Evolutionary conservation across 2,329 filamentous ascomycete genomes (phyloP).

Genomic region (Canariomyces notabilis): DNA sequence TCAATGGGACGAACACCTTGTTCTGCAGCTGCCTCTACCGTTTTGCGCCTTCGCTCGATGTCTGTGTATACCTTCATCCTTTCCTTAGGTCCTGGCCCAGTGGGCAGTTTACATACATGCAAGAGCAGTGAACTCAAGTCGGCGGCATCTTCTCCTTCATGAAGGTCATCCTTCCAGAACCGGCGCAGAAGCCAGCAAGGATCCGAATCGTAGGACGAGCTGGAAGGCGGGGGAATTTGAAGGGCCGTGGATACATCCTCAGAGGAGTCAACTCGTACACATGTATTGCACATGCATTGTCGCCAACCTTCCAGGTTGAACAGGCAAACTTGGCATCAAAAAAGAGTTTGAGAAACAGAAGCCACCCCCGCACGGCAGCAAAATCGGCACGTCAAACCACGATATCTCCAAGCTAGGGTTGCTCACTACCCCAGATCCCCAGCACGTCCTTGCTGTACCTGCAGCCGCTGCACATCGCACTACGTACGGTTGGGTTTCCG

Average conservation of each 20-base stretch:
- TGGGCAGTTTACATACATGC: too few relatives aligned
- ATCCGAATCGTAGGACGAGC: not conserved
- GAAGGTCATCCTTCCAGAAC: conserved; percentile 15
- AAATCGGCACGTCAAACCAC: too few relatives aligned
- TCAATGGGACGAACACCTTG: conserved; percentile 1
- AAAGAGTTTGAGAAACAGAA: too few relatives aligned
- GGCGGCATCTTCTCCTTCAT: not conserved
- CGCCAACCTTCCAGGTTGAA: too few relatives aligned
- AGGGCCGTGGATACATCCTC: too few relatives aligned
- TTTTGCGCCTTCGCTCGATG: conserved; percentile 1
- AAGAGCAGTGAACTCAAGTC: not conserved
- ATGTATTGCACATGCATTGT: too few relatives aligned
- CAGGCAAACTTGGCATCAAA: too few relatives aligned
- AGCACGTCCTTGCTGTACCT: not conserved
- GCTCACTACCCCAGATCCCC: not conserved
- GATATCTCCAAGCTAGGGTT: not conserved
- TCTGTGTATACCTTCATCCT: too few relatives aligned
- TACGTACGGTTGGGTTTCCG: not conserved
- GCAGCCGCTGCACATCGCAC: not conserved
- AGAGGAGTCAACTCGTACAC: too few relatives aligned
- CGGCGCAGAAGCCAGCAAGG: conserved; percentile 11
- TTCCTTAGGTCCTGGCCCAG: too few relatives aligned
- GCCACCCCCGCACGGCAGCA: too few relatives aligned
- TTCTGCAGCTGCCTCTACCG: not conserved
- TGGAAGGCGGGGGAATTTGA: conserved; percentile 3